phyloP scores from a whole-genome alignment of 2,329 filamentous ascomycete species.

The Tolypocladium tundrense region DNA sequence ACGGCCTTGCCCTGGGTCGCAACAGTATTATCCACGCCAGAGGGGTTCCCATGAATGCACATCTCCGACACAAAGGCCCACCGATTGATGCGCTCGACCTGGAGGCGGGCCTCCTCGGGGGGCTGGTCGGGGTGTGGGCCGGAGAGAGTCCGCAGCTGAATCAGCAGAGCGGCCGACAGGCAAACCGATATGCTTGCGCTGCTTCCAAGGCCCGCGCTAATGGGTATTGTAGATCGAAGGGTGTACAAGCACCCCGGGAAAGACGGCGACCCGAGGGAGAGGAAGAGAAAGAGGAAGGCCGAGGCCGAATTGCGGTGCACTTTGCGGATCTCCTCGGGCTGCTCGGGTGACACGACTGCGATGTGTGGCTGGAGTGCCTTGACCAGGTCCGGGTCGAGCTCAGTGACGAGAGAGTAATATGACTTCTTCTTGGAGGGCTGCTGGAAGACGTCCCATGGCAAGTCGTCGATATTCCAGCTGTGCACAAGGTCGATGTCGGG shows the following conservation, averaged over 20 bases:
- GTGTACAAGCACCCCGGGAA: conserved; percentile 82
- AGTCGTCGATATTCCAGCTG: conserved; percentile 85
- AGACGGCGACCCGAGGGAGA: conserved; percentile 70
- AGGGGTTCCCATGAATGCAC: conserved; percentile 95
- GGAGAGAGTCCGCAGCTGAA: conserved; percentile 79
- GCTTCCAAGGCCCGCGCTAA: conserved; percentile 82
- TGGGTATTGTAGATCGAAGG: conserved; percentile 85
- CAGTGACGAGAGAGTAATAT: conserved; percentile 83
- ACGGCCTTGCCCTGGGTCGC: conserved; percentile 89
- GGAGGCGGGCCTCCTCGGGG: conserved; percentile 72
- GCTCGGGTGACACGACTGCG: conserved; percentile 53
- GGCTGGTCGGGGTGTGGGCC: conserved; percentile 91
- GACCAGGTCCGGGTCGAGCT: conserved; percentile 73
- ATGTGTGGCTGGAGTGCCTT: conserved; percentile 74
- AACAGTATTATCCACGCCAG: conserved; percentile 94
- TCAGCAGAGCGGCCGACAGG: conserved; percentile 68
- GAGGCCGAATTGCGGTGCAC: conserved; percentile 74
- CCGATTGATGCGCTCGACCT: conserved; percentile 90
- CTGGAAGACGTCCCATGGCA: conserved; percentile 80
- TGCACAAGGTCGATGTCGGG: conserved; percentile 83
- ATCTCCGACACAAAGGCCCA: conserved; percentile 98
- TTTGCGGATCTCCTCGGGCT: conserved; percentile 64
- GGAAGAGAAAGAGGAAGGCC: conserved; percentile 85
- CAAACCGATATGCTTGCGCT: conserved; percentile 94
- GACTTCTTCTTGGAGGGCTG: conserved; percentile 80